Evolutionary conservation across 2,329 filamentous ascomycete species (phyloP).

Genomic region (Penicillium italicum): DNA sequence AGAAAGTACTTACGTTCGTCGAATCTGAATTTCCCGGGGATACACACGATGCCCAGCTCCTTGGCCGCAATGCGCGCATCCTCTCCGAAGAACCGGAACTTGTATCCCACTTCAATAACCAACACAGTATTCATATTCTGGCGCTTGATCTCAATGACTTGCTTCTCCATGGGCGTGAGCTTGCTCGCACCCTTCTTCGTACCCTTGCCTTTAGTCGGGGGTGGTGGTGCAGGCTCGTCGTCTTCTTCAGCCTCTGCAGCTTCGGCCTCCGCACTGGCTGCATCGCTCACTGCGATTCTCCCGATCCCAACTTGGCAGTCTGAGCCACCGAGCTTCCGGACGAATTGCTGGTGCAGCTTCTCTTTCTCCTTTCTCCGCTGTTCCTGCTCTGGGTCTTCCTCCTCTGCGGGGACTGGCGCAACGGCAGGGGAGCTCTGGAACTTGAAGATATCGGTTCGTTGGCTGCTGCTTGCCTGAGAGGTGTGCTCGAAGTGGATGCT

Average conservation of each 20-base stretch:
- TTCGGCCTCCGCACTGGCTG: slow-evolving; percentile 52
- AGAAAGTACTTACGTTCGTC: slow-evolving; percentile 67
- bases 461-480: slow-evolving; percentile 37
- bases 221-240: slow-evolving; percentile 45
- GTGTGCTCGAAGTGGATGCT: slow-evolving; percentile 11
- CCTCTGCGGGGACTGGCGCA: slow-evolving; percentile 32
- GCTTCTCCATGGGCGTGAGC: slow-evolving; percentile 89
- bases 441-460: slow-evolving; percentile 57
- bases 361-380: slow-evolving; percentile 59
- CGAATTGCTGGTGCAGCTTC: slow-evolving; percentile 75
- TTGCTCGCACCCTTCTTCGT: slow-evolving; percentile 74
- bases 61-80: slow-evolving; percentile 87
- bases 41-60: slow-evolving; percentile 90
- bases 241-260: slow-evolving; percentile 58
- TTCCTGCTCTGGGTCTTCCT: slow-evolving; percentile 48
- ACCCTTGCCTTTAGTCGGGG: slow-evolving; percentile 45
- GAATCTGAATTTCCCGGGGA: slow-evolving; percentile 90
- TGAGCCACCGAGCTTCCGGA: slow-evolving; percentile 82
- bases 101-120: slow-evolving; percentile 95
- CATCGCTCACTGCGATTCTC: slow-evolving; percentile 55
- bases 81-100: slow-evolving; percentile 95
- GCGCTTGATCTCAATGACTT: slow-evolving; percentile 89
- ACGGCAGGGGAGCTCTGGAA: slow-evolving; percentile 53
- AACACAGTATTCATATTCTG: slow-evolving; percentile 86
- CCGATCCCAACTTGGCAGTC: slow-evolving; percentile 71